Base-by-base conservation (phyloP, 345 rosid genomes). In the Schrenkiella parvula region DNA sequence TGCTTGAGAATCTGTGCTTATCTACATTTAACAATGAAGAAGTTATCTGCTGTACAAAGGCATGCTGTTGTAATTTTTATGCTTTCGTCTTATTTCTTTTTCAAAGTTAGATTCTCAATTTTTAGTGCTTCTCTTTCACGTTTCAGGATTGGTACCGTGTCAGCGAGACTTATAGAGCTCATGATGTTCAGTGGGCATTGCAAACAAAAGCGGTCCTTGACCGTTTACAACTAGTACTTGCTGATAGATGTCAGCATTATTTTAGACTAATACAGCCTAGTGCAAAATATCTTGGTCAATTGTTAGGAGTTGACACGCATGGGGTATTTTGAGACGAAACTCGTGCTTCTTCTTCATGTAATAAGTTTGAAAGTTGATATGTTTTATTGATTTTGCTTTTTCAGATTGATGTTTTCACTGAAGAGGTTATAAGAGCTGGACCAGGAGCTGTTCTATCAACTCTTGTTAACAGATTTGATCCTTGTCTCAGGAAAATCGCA, bases 391-490 rank as follows among this genome's bases (percentile, higher is more conserved):
- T 23, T 44, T 46, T 23, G 23, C 26, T 73, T 23, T 74, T 81
- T 26, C 87, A 95, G 99, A 82, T 95, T 68, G 82, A 85, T 68
- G 82, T 91, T 75, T 95, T 95, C 83, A 86, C 95, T 18, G 99
- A 93, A 83, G 97, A 93, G 84, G 87, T 93, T 50, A 74, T 89
- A 61, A 90, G 97, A 68, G 91, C 90, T 72, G 97, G 99, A 76
- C 88, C 96, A 60, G 96, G 96, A 68, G 93, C 88, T 29, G 79
- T 87, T 52, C 74, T 93, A 51, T 93, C 99, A 66, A 73, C 82
- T 52, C 93, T 91, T 71, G 53, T 91, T 79, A 91, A 93, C 71
- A 84, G 86, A 69, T 89, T 93, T 59, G 96, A 93, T 81, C 96
- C 96, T 25, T 81, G 84, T 79, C 95, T 91, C 78, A 85, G 99